Conservation (phyloP, 108 stramenopile species). For the Craspedostauros australis region DNA sequence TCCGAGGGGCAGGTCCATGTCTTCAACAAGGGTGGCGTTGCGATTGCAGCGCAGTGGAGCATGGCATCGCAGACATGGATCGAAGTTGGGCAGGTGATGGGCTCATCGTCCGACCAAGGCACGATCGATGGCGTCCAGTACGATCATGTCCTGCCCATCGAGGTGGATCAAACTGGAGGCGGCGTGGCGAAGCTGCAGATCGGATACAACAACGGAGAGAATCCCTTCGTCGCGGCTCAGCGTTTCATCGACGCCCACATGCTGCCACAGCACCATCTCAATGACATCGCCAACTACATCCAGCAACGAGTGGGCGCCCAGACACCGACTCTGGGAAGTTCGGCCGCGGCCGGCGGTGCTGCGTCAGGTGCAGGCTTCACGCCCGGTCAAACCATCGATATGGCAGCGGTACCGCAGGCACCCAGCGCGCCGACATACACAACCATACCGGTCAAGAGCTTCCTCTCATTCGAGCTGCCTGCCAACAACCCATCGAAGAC, state of each 20-base stretch:
- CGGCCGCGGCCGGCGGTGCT: constrained; percentile 10
- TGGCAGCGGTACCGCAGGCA: too few species aligned
- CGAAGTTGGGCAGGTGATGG: constrained; percentile 95
- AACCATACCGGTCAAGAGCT: constrained; percentile 63
- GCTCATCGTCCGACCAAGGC: constrained; percentile 57
- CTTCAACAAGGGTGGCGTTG: constrained; percentile 81
- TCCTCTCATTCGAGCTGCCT: constrained; percentile 59
- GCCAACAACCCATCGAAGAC: constrained; percentile 47
- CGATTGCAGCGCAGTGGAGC: constrained; percentile 94
- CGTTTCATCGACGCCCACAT: constrained; percentile 90
- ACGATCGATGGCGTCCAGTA: constrained; percentile 79
- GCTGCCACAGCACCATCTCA: constrained; percentile 84
- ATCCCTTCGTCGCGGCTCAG: constrained; percentile 94
- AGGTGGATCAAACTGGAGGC: constrained; percentile 84
- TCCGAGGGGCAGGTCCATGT: constrained; percentile 91
- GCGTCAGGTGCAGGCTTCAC: constrained; percentile 1
- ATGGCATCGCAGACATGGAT: constrained; percentile 79
- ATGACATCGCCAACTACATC: constrained; percentile 91
- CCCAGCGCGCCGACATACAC: constrained; percentile 32
- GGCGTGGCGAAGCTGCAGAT: constrained; percentile 80
- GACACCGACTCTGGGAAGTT: constrained; percentile 51
- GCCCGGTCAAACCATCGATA: constrained; percentile 7
- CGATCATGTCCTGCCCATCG: constrained; percentile 94
- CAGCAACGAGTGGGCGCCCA: constrained; percentile 55
- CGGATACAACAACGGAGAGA: constrained; percentile 96